Evolutionary conservation across 306 rosid genomes (phyloP).

Genomic region (Prunus mira): DNA sequence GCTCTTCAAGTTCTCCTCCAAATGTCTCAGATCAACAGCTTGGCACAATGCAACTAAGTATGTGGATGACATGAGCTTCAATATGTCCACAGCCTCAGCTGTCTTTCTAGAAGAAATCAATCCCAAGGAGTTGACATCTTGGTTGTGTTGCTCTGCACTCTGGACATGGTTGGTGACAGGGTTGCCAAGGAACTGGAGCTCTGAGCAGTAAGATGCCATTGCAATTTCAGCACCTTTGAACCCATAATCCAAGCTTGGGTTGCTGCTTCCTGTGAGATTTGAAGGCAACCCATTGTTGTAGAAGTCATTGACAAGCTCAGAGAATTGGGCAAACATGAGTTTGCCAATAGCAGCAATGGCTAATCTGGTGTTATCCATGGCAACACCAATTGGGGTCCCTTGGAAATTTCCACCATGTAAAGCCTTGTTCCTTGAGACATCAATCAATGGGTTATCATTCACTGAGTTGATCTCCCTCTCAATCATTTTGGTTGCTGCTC

Average conservation of each 20-base stretch:
- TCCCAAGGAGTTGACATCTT: constrained; percentile 90
- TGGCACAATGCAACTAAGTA: constrained; percentile 80
- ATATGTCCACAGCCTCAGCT: constrained; percentile 68
- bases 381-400: constrained; percentile 93
- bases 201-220: constrained; percentile 96
- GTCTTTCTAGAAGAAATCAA: constrained; percentile 78
- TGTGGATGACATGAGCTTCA: constrained; percentile 87
- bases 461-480: constrained; percentile 94
- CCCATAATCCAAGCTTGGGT: constrained; percentile 90
- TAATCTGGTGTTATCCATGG: constrained; percentile 85
- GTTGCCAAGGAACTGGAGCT: constrained; percentile 81
- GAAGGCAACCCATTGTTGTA: constrained; percentile 93
- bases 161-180: constrained; percentile 95
- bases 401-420: constrained; percentile 92
- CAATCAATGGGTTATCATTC: constrained; percentile 86
- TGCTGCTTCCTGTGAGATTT: constrained; percentile 58
- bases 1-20: constrained; percentile 73
- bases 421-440: constrained; percentile 87
- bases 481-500: constrained; percentile 76
- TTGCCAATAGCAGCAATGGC: constrained; percentile 85
- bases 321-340: constrained; percentile 85
- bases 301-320: constrained; percentile 89
- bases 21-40: constrained; percentile 77
- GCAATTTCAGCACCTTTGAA: constrained; percentile 92
- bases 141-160: constrained; percentile 96